Conservation (phyloP, 2,329 filamentous ascomycete species). For the Calonectria hawksworthii region DNA sequence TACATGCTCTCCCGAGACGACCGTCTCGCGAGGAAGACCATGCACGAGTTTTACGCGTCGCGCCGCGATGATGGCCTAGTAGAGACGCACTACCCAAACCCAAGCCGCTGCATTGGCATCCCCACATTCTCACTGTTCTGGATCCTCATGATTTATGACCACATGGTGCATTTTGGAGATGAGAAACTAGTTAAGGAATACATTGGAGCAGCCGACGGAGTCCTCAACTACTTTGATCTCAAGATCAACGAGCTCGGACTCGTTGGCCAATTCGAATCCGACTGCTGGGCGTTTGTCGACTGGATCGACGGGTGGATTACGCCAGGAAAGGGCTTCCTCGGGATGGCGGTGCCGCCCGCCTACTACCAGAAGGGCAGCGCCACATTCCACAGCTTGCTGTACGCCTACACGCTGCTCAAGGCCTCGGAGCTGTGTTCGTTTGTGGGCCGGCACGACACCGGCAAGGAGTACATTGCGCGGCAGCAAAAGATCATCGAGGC, state of each 20-base stretch:
- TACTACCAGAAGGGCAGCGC: constrained; percentile 18
- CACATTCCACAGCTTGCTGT: constrained; percentile 19
- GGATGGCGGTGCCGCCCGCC: constrained; percentile 12
- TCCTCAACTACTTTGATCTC: constrained; percentile 22
- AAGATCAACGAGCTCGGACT: constrained; percentile 6
- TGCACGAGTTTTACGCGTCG: constrained; percentile 28
- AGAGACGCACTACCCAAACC: constrained; percentile 23
- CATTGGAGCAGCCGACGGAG: constrained; percentile 19
- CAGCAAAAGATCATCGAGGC: constrained; percentile 14
- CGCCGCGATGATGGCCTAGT: constrained; percentile 22
- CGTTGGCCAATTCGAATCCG: constrained; percentile 23
- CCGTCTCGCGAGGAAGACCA: constrained; percentile 19
- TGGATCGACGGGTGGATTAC: constrained; percentile 21
- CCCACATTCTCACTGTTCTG: constrained; percentile 26
- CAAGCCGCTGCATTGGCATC: constrained; percentile 18
- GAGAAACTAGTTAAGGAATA: constrained; percentile 20
- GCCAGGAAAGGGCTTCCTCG: constrained; percentile 19
- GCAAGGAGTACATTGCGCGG: constrained; percentile 12
- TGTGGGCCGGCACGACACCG: constrained; percentile 12
- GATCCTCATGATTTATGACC: constrained; percentile 27
- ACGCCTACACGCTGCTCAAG: constrained; percentile 22
- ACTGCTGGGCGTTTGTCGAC: constrained; percentile 23
- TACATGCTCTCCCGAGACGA: constrained; percentile 23
- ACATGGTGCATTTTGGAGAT: constrained; percentile 29
- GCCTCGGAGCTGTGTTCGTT: constrained; percentile 18